A percentile compares a stretch with the other conserved stretches of the same genome.
These are phyloP conservation scores for Rhizopogon sp. DNA, from an alignment of 768 basidiomycete genomes.

Conservation along the genomic window DNA sequence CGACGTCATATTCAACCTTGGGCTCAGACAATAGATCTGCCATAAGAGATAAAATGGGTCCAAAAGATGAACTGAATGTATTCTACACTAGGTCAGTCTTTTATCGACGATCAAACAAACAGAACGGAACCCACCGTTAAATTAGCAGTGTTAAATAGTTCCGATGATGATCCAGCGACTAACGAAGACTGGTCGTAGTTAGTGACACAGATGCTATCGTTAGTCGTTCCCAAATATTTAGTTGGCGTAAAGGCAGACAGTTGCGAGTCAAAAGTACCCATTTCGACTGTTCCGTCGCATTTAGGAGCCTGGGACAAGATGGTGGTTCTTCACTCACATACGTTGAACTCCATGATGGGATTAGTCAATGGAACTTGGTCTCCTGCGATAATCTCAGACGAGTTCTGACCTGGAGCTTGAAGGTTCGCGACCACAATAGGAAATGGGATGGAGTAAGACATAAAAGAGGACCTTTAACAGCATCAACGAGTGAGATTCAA, in stretches of 20 bases:
- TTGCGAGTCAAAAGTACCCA: constrained; percentile 38
- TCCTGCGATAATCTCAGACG: constrained; percentile 14
- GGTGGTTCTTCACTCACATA: constrained; percentile 16
- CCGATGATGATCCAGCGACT: constrained; percentile 37
- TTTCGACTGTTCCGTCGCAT: constrained; percentile 23
- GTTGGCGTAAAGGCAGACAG: constrained; percentile 41
- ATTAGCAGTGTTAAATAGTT: constrained; percentile 28
- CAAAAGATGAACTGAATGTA: constrained; percentile 6
- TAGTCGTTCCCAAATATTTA: constrained; percentile 39
- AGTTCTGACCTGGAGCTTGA: constrained; percentile 19
- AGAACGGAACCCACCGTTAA: constrained; percentile 15
- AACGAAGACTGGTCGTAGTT: constrained; percentile 31
- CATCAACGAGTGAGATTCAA: background rate
- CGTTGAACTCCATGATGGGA: constrained; percentile 32
- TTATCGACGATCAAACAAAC: background rate
- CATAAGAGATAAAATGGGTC: constrained; percentile 13
- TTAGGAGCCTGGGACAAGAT: background rate
- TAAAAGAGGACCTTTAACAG: constrained; percentile 25
- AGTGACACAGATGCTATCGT: constrained; percentile 25
- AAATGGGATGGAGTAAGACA: constrained; percentile 30
- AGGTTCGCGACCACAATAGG: constrained; percentile 32
- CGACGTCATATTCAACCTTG: constrained; percentile 22
- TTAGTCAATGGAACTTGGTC: constrained; percentile 25
- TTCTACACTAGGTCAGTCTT: constrained; percentile 4
- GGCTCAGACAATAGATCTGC: constrained; percentile 19